Conservation (phyloP, 345 rosid genomes). For the Toxicodendron radicans region DNA sequence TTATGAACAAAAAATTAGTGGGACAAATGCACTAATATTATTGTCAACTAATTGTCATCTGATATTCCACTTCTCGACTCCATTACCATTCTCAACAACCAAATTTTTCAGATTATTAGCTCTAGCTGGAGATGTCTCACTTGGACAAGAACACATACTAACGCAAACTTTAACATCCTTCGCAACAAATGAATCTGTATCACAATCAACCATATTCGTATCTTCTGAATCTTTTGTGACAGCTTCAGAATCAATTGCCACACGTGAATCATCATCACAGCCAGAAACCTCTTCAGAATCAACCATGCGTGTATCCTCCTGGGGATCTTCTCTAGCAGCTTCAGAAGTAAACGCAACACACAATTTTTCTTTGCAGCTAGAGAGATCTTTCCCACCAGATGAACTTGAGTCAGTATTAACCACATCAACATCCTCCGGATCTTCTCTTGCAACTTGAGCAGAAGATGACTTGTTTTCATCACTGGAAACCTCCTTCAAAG, state of each 20-base stretch:
- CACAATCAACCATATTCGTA: not conserved
- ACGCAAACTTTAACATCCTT: constrained; percentile 25
- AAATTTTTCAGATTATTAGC: constrained; percentile 20
- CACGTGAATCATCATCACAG: constrained; percentile 9
- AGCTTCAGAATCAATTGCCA: constrained; percentile 10
- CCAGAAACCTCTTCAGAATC: constrained; percentile 20
- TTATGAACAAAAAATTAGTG: constrained; percentile 25
- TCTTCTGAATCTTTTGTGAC: constrained; percentile 14
- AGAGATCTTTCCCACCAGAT: constrained; percentile 6
- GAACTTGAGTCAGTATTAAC: constrained; percentile 11
- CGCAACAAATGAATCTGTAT: constrained; percentile 8
- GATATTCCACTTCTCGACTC: constrained; percentile 24
- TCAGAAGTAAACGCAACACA: not conserved
- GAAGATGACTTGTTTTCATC: constrained; percentile 5
- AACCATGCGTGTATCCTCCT: constrained; percentile 9
- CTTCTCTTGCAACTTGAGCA: constrained; percentile 15
- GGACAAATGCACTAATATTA: constrained; percentile 2
- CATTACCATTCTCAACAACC: constrained; percentile 20
- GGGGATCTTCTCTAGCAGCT: not conserved
- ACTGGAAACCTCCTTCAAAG: constrained; percentile 16
- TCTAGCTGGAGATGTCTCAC: constrained; percentile 15
- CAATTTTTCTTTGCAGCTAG: constrained; percentile 10
- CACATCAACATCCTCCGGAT: constrained; percentile 14
- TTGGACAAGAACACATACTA: not conserved
- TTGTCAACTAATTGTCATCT: constrained; percentile 1